Evolutionary conservation across 148 eudicot species (phyloP), one percentile per base, ranked within the genome.

Genomic region (Cornus controversa): DNA sequence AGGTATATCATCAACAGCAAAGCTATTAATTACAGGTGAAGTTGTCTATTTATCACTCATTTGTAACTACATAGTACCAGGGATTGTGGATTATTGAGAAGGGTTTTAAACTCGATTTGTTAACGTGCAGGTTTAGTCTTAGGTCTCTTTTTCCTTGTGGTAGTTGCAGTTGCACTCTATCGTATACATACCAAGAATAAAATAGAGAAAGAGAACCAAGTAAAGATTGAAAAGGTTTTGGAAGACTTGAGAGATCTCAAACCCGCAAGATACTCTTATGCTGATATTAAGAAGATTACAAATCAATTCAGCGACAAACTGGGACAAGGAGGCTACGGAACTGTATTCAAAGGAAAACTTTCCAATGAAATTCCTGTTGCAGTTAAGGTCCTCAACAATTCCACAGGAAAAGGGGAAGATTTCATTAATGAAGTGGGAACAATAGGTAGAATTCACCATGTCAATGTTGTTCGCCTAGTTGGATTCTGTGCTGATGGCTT

Each of bases 351-450:
- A 74, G 80, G 86, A 20, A 62, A 77, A 24, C 77, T 83, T 34
- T 80, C 83, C 26, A 62, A 65, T 57, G 86, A 84, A 23, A 58
- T 84, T 36, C 37, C 47, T 25, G 80, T 84, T 4, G 86, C 83
- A 0, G 86, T 84, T 1, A 84, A 84, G 58, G 18, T 69, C 24
- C 71, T 69, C 25, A 9, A 69, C 71, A n/a, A 34, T 31, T 14
- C 13, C 47, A 69, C 2, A 24, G 71, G 47, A 0, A 37, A 36
- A 8, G 71, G 50, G 42, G 71, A 37, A 4, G 71, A 69, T 6
- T 36, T 69, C 31, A 29, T 29, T 29, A 29, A 29, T 29, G 31
- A 29, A 29, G 31, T 29, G 31, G 31, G 31, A 29, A 29, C 31
- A 29, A 29, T 29, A 29, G 31, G 31, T 3, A 29, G 31, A 29